Evolutionary conservation across 805 yeast species (phyloP).

Genomic region (Metschnikowia kunwiensis): DNA sequence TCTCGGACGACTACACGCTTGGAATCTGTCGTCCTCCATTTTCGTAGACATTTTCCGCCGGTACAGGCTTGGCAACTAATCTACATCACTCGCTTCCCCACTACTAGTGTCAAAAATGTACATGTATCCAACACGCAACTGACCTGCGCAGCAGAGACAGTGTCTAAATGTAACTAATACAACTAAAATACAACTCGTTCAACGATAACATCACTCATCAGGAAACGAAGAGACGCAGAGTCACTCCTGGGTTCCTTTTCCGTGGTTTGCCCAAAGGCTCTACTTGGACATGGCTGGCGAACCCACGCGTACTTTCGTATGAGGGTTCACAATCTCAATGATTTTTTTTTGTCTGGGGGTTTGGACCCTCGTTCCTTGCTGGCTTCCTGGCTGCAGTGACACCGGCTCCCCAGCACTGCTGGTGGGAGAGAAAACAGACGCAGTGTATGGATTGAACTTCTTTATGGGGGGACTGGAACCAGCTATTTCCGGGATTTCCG

Average conservation of each 20-base stretch:
- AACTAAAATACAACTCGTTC: slow-evolving; percentile 13
- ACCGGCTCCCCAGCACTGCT: slow-evolving; percentile 7
- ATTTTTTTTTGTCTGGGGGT: slow-evolving; percentile 61
- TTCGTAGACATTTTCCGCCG: too few species aligned
- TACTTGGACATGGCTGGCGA: slow-evolving; percentile 40
- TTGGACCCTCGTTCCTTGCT: slow-evolving; percentile 29
- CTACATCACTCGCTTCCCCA: too few species aligned
- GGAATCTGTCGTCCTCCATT: too few species aligned
- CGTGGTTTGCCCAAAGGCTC: neutral
- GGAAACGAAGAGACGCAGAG: too few species aligned
- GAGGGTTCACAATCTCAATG: slow-evolving; percentile 61
- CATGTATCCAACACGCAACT: slow-evolving; percentile 8
- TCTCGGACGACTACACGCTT: too few species aligned
- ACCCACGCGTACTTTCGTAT: slow-evolving; percentile 53
- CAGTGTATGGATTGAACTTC: slow-evolving; percentile 67
- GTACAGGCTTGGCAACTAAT: too few species aligned
- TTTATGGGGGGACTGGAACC: slow-evolving; percentile 34
- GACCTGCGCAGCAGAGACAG: slow-evolving; percentile 13
- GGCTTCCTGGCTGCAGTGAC: slow-evolving; percentile 1
- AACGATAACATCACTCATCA: slow-evolving; percentile 2
- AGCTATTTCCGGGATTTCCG: slow-evolving; percentile 46
- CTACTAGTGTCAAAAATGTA: slow-evolving; percentile 1
- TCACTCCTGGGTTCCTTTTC: too few species aligned
- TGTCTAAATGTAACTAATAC: slow-evolving; percentile 9
- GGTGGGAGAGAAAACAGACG: slow-evolving; percentile 57